These are phyloP conservation scores for Clonostachys rosea DNA, from an alignment of 2,329 filamentous ascomycete genomes.

Conservation along the genomic window DNA sequence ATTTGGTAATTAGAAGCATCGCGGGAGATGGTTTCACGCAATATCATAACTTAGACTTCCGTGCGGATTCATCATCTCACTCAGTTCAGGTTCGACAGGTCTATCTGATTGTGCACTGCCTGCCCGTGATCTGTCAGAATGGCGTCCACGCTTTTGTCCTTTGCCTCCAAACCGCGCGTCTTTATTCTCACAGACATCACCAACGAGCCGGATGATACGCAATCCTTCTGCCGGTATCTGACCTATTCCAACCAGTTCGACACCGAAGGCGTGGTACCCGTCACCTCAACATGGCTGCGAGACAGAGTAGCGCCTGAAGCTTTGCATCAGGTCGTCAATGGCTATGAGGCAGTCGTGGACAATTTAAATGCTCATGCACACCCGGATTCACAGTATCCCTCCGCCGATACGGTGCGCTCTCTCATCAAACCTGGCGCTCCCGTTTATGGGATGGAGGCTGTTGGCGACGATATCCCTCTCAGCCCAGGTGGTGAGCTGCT, in stretches of 20 bases:
- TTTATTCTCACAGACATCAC: conserved; percentile 34
- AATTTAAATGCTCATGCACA: background rate
- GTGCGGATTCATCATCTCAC: too few relatives aligned
- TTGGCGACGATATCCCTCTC: background rate
- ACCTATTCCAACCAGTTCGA: conserved; percentile 35
- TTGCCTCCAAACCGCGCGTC: conserved; percentile 17
- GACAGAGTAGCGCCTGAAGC: conserved; percentile 13
- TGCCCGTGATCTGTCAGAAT: too few relatives aligned
- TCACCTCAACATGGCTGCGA: conserved; percentile 35
- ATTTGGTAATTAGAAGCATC: too few relatives aligned
- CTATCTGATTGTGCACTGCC: too few relatives aligned
- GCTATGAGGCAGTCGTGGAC: background rate
- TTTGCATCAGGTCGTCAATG: conserved; percentile 1
- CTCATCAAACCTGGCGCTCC: background rate
- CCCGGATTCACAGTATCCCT: background rate
- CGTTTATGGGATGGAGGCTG: background rate
- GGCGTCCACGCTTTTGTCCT: too few relatives aligned
- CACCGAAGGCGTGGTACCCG: conserved; percentile 31
- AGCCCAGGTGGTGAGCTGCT: conserved; percentile 28
- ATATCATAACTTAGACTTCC: too few relatives aligned
- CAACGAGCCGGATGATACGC: conserved; percentile 35
- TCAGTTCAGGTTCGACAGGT: too few relatives aligned
- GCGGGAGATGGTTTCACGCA: too few relatives aligned
- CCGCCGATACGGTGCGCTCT: background rate
- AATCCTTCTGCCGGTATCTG: conserved; percentile 32